phyloP scores from a whole-genome alignment of 192 early-diverging fungal species.

The Coemansia furcata region DNA sequence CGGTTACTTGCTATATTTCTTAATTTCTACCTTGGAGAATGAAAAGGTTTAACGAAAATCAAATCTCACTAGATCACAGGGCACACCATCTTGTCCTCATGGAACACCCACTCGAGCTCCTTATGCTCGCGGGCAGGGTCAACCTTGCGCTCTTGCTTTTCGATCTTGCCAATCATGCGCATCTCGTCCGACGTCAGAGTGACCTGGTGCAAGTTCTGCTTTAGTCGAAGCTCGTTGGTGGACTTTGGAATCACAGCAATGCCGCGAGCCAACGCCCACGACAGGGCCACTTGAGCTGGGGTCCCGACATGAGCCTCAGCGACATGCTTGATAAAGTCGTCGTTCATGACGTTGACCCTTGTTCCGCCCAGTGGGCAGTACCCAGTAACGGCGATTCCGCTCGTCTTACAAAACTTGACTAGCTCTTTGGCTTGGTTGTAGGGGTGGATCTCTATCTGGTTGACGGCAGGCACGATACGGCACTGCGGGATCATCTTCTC shows the following conservation, averaged over 20 bases:
- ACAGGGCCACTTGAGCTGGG: constrained; percentile 71
- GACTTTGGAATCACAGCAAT: constrained; percentile 81
- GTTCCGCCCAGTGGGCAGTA: constrained; percentile 78
- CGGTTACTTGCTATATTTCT: background rate
- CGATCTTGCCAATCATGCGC: constrained; percentile 25
- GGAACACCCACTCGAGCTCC: constrained; percentile 49
- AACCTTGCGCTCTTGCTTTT: constrained; percentile 36
- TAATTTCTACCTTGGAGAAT: background rate
- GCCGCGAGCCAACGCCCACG: constrained; percentile 74
- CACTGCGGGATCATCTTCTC: constrained; percentile 64
- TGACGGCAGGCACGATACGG: constrained; percentile 74
- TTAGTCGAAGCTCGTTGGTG: constrained; percentile 62
- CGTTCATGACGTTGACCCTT: constrained; percentile 36
- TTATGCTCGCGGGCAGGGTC: constrained; percentile 24
- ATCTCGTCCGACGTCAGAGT: constrained; percentile 36
- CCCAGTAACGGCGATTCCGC: constrained; percentile 74
- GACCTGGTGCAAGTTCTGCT: constrained; percentile 45
- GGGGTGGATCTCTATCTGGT: constrained; percentile 88
- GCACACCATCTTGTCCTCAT: constrained; percentile 34
- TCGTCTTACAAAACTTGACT: constrained; percentile 65
- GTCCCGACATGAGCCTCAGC: constrained; percentile 64
- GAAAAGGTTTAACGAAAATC: background rate
- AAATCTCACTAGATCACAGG: constrained; percentile 31
- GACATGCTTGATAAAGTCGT: constrained; percentile 60
- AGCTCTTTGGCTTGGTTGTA: constrained; percentile 62